Evolutionary conservation across 192 early-diverging fungal genomes (phyloP).

Genomic region (Pilobolus umbonatus): DNA sequence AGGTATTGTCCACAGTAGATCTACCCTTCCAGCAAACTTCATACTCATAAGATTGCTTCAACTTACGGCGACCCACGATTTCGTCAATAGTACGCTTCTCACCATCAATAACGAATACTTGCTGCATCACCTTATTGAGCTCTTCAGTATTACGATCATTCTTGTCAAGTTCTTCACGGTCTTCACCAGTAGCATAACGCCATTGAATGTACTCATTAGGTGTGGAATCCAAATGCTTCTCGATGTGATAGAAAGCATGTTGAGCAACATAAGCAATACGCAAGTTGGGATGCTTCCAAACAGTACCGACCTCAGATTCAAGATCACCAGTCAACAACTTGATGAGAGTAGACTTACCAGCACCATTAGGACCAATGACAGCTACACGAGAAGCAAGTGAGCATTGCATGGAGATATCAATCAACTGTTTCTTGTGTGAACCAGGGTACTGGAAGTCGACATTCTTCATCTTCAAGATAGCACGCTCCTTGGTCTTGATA

Average conservation of each 20-base stretch:
- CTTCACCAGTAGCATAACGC: constrained; percentile 77
- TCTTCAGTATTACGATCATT: constrained; percentile 61
- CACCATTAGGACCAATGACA: constrained; percentile 75
- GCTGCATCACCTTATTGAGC: constrained; percentile 57
- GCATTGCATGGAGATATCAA: constrained; percentile 56
- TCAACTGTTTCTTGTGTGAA: constrained; percentile 50
- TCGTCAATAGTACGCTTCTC: constrained; percentile 61
- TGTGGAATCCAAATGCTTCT: constrained; percentile 75
- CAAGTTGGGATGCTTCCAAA: constrained; percentile 82
- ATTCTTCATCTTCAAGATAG: constrained; percentile 74
- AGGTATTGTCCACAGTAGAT: constrained; percentile 61
- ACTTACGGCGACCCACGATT: constrained; percentile 70
- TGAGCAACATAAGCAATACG: constrained; percentile 87
- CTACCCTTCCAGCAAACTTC: constrained; percentile 70
- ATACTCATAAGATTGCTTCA: constrained; percentile 80
- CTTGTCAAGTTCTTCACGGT: constrained; percentile 72
- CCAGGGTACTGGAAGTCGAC: constrained; percentile 71
- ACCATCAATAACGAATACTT: constrained; percentile 49
- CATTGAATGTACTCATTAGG: constrained; percentile 84
- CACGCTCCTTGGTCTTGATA: constrained; percentile 70
- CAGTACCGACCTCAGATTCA: constrained; percentile 64
- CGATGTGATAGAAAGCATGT: constrained; percentile 85
- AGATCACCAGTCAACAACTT: constrained; percentile 79
- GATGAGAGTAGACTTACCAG: constrained; percentile 66
- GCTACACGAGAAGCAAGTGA: constrained; percentile 76